Evolutionary conservation across 2,329 filamentous ascomycete genomes (phyloP), one percentile per base, ranked within the genome.

Genomic region (Cercospora sp.): DNA sequence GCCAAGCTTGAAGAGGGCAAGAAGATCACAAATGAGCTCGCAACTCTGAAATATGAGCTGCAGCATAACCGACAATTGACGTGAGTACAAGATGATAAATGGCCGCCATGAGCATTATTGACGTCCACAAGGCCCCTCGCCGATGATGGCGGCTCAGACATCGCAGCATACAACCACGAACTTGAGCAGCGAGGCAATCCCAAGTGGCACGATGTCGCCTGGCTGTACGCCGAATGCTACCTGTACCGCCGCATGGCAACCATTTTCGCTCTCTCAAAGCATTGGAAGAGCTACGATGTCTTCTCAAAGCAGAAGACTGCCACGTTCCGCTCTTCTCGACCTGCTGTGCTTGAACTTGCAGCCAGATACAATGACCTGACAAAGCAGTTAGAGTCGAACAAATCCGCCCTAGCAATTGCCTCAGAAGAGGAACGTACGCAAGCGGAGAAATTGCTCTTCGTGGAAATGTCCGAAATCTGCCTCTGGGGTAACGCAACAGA

Each of bases 401-500:
- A 83, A 60, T 80, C 80, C 0, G 68, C 79, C 8, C 76, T 79
- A 13, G 77, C 76, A n/a, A 75, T 77, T 1, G 81, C 84, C 51
- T 83, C 83, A 3, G 81, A 82, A 36, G 79, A 83, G 64, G 81
- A 89, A 72, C 77, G 88, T 60, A 86, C 87, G 31, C 87, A 90
- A 65, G 89, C 91, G 0, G 91, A 96, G 77, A 87, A 88, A 77
- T 80, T 94, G 0, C 83, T 97, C 28, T 98, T 98, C 81, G 85
- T 85, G 26, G 94, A 98, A 78, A 96, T 98, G 91, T 94, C 90
- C 80, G 93, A 97, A 83, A 95, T 97, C 74, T 97, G 94, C 78
- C 87, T 98, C 1, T 98, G 94, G 94, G 94, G 94, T 10, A 98
- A 98, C 79, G 95, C 94, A 1, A 98, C 94, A 0, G 95, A 98